Evolutionary conservation across 495 filamentous ascomycete species (phyloP).

Genomic region (Parathielavia hyrcaniae): DNA sequence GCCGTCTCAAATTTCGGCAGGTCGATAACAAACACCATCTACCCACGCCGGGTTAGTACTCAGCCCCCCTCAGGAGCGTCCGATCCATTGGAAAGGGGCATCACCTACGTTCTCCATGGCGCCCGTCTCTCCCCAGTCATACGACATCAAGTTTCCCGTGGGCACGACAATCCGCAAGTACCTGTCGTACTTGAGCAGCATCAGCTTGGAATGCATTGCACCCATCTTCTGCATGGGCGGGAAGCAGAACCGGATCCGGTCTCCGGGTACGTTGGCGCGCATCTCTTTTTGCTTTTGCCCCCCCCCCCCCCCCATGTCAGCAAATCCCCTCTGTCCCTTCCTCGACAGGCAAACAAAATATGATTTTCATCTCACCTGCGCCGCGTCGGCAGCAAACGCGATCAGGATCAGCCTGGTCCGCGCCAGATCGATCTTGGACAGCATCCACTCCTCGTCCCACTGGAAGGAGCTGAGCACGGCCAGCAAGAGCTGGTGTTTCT

Average conservation of each 20-base stretch:
- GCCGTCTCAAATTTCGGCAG: slow-evolving; percentile 53
- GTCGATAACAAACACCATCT: slow-evolving; percentile 79
- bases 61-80: background rate
- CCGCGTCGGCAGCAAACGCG: slow-evolving; percentile 42
- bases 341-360: background rate
- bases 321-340: background rate
- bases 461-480: slow-evolving; percentile 83
- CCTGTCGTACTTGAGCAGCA: slow-evolving; percentile 64
- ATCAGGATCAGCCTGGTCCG: slow-evolving; percentile 41
- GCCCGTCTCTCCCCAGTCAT: slow-evolving; percentile 80
- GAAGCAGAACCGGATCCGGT: slow-evolving; percentile 62
- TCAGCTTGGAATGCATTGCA: slow-evolving; percentile 84
- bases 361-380: slow-evolving; percentile 42
- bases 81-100: background rate
- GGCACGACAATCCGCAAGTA: slow-evolving; percentile 73
- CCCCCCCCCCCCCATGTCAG: slow-evolving; percentile 29
- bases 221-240: slow-evolving; percentile 54
- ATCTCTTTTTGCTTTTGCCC: slow-evolving; percentile 45
- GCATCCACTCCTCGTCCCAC: slow-evolving; percentile 59
- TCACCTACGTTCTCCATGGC: slow-evolving; percentile 67
- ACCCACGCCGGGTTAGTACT: slow-evolving; percentile 8
- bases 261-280: slow-evolving; percentile 39
- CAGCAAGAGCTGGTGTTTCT: slow-evolving; percentile 59
- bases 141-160: slow-evolving; percentile 69
- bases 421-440: slow-evolving; percentile 30